Evolutionary conservation across 1,139 yeast genomes (phyloP).

Genomic region (Geotrichum macrosporum): DNA sequence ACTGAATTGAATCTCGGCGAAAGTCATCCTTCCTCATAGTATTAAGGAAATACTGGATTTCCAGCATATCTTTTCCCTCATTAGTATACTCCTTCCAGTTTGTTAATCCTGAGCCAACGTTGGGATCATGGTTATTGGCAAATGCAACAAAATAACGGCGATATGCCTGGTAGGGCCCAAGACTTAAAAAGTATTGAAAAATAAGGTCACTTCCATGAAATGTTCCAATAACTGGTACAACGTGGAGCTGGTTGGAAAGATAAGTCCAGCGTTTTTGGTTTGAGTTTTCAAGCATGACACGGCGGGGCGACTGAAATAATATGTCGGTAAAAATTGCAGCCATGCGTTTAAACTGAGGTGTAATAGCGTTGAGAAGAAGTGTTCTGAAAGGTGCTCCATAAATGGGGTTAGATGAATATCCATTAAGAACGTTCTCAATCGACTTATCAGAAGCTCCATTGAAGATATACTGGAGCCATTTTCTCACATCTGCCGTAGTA

Average conservation of each 20-base stretch:
- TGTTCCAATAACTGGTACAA: slow-evolving; percentile 25
- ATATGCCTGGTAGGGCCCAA: slow-evolving; percentile 19
- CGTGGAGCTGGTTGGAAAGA: slow-evolving; percentile 20
- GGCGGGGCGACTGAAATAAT: slow-evolving; percentile 25
- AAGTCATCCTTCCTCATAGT: slow-evolving; percentile 7
- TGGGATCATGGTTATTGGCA: slow-evolving; percentile 26
- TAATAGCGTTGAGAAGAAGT: slow-evolving; percentile 20
- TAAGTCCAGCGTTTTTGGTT: slow-evolving; percentile 20
- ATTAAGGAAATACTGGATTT: not conserved
- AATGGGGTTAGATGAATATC: slow-evolving; percentile 24
- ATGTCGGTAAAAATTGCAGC: slow-evolving; percentile 26
- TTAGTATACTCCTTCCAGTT: slow-evolving; percentile 37
- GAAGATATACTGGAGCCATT: slow-evolving; percentile 17
- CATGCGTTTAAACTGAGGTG: slow-evolving; percentile 26
- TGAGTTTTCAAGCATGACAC: slow-evolving; percentile 12
- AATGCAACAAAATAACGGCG: slow-evolving; percentile 26
- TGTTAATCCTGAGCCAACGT: slow-evolving; percentile 16
- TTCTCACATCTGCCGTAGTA: slow-evolving; percentile 19
- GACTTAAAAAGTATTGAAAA: slow-evolving; percentile 12
- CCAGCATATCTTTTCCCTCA: slow-evolving; percentile 1
- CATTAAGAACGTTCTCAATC: slow-evolving; percentile 10
- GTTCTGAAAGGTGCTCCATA: slow-evolving; percentile 29
- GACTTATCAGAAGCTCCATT: slow-evolving; percentile 13
- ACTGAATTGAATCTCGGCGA: slow-evolving; percentile 2
- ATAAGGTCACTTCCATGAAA: slow-evolving; percentile 24